Percentiles rank a stretch among this genome's conserved stretches.
phyloP scores from a whole-genome alignment of 106 monocot genomes.

The Cymbidium sinense region DNA sequence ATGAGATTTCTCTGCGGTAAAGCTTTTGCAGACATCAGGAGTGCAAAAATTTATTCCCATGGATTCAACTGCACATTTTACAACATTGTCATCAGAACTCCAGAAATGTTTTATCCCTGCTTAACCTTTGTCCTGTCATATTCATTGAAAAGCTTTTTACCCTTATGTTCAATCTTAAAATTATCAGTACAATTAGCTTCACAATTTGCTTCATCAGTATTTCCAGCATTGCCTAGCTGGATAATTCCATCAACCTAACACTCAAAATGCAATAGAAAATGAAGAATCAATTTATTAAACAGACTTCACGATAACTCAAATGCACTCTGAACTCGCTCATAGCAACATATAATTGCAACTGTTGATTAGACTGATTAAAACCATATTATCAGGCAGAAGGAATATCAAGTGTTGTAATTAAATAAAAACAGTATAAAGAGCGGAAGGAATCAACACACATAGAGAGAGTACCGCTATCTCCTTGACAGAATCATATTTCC shows the following conservation, averaged over 20 bases:
- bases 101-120: background rate
- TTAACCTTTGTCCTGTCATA: background rate
- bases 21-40: constrained; percentile 11
- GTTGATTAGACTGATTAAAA: background rate
- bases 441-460: background rate
- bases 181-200: constrained; percentile 6
- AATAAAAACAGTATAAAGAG: background rate
- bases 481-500: constrained; percentile 62
- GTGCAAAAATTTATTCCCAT: background rate
- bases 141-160: constrained; percentile 10
- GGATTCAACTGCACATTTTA: constrained; percentile 9
- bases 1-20: constrained; percentile 9
- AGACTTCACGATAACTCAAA: background rate
- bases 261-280: background rate
- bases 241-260: constrained; percentile 49
- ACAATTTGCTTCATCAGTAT: background rate
- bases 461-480: constrained; percentile 59
- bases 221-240: constrained; percentile 17
- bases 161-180: constrained; percentile 10
- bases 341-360: background rate
- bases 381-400: background rate
- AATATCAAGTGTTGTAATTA: background rate
- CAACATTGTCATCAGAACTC: constrained; percentile 14
- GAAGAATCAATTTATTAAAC: background rate
- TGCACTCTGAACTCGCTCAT: background rate